These are phyloP conservation scores for Maudiozyma pseudohumilis DNA, from an alignment of 805 yeast genomes.

Conservation along the genomic window DNA sequence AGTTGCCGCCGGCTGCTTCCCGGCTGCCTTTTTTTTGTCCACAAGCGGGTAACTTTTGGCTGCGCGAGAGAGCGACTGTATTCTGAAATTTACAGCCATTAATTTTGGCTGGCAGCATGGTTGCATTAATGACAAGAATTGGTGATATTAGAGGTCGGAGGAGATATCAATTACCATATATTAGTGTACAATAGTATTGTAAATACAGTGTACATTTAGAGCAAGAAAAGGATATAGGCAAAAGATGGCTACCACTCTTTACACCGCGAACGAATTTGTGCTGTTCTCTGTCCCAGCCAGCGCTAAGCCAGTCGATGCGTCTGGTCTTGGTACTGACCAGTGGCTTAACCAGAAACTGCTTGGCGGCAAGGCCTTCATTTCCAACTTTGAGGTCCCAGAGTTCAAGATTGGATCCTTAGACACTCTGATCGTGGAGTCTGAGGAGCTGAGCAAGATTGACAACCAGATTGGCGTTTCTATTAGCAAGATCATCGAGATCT, in stretches of 20 bases:
- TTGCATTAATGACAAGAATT: too few relatives aligned
- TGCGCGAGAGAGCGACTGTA: too few relatives aligned
- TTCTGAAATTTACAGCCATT: too few relatives aligned
- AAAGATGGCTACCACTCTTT: conserved; percentile 23
- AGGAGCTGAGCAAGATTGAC: conserved; percentile 77
- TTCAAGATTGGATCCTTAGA: conserved; percentile 95
- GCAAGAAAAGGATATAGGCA: too few relatives aligned
- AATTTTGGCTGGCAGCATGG: too few relatives aligned
- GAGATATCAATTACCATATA: too few relatives aligned
- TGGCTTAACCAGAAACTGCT: conserved; percentile 50
- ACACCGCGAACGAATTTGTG: conserved; percentile 30
- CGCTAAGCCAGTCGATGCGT: conserved; percentile 43
- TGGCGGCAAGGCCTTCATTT: conserved; percentile 50
- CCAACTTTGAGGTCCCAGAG: conserved; percentile 56
- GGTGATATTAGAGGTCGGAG: too few relatives aligned
- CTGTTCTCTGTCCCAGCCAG: conserved; percentile 46
- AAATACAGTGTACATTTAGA: too few relatives aligned
- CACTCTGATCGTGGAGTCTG: conserved; percentile 80
- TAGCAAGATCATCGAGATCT: conserved; percentile 65
- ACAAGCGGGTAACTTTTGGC: too few relatives aligned
- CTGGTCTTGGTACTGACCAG: conserved; percentile 31
- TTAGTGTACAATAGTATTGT: too few relatives aligned
- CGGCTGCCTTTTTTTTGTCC: too few relatives aligned
- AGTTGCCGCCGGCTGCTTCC: too few relatives aligned
- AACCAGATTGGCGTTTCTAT: conserved; percentile 62